phyloP scores from a whole-genome alignment of 306 rosid species.

The Lotus japonicus region DNA sequence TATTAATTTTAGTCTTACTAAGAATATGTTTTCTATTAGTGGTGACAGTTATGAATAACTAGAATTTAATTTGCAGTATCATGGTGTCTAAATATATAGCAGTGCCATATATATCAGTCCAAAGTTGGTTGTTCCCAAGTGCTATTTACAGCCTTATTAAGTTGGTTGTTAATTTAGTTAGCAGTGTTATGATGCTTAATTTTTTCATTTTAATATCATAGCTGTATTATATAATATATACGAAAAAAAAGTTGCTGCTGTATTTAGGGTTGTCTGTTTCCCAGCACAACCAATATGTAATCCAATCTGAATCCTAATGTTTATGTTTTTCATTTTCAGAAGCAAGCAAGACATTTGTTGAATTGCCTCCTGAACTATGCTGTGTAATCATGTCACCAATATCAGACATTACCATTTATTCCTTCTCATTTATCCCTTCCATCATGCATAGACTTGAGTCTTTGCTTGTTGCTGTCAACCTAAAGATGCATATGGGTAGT shows the following conservation, averaged over 20 bases:
- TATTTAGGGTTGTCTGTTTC: slow-evolving; percentile 2
- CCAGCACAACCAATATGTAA: neutral
- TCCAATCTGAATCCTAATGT: slow-evolving; percentile 5
- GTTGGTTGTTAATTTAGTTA: neutral
- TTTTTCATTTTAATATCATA: neutral
- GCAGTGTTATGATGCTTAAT: neutral
- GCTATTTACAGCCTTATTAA: neutral
- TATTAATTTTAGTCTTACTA: neutral
- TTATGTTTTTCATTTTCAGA: slow-evolving; percentile 34
- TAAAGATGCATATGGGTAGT: slow-evolving; percentile 56
- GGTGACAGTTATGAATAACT: neutral
- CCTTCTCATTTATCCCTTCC: slow-evolving; percentile 69
- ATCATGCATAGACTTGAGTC: slow-evolving; percentile 78
- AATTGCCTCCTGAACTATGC: slow-evolving; percentile 84
- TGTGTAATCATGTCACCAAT: slow-evolving; percentile 62
- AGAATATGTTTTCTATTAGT: neutral
- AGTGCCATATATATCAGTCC: too few species aligned
- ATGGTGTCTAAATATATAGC: neutral
- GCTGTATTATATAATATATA: neutral
- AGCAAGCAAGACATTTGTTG: slow-evolving; percentile 38
- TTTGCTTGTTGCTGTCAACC: slow-evolving; percentile 51
- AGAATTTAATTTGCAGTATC: neutral
- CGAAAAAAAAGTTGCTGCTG: neutral
- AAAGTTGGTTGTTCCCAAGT: neutral
- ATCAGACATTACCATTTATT: slow-evolving; percentile 35